Evolutionary conservation across 306 rosid species (phyloP).

Genomic region (Carpinus viminea): DNA sequence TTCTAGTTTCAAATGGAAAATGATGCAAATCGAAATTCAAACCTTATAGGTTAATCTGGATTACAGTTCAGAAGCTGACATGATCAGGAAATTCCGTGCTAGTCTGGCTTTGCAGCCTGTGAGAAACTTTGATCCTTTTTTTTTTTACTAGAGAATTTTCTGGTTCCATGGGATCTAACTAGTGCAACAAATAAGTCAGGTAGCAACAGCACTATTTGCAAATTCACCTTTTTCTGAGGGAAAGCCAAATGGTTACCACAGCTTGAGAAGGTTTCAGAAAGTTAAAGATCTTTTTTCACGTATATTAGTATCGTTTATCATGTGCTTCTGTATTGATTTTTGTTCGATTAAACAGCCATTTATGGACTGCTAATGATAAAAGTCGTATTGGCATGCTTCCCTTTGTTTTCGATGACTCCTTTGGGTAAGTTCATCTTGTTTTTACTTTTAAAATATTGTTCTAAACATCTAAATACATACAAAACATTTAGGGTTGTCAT

Average conservation of each 20-base stretch:
- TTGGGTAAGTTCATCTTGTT: slow-evolving; percentile 53
- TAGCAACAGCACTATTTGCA: slow-evolving; percentile 98
- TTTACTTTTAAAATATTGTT: too few relatives aligned
- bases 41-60: slow-evolving; percentile 82
- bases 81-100: slow-evolving; percentile 91
- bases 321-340: slow-evolving; percentile 13
- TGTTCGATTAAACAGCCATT: slow-evolving; percentile 56
- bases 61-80: slow-evolving; percentile 91
- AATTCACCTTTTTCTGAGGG: slow-evolving; percentile 95
- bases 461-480: too few relatives aligned
- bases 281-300: slow-evolving; percentile 23
- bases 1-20: slow-evolving; percentile 9
- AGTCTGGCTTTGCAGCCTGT: slow-evolving; percentile 97
- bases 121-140: slow-evolving; percentile 38
- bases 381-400: slow-evolving; percentile 95
- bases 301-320: slow-evolving; percentile 5
- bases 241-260: slow-evolving; percentile 87
- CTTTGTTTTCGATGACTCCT: slow-evolving; percentile 87
- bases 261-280: slow-evolving; percentile 81
- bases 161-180: slow-evolving; percentile 27
- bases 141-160: slow-evolving; percentile 25
- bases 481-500: too few relatives aligned
- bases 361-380: slow-evolving; percentile 91
- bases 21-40: slow-evolving; percentile 22
- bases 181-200: slow-evolving; percentile 52